phyloP scores from a whole-genome alignment of 768 basidiomycete genomes.

The Amanita muscaria region DNA sequence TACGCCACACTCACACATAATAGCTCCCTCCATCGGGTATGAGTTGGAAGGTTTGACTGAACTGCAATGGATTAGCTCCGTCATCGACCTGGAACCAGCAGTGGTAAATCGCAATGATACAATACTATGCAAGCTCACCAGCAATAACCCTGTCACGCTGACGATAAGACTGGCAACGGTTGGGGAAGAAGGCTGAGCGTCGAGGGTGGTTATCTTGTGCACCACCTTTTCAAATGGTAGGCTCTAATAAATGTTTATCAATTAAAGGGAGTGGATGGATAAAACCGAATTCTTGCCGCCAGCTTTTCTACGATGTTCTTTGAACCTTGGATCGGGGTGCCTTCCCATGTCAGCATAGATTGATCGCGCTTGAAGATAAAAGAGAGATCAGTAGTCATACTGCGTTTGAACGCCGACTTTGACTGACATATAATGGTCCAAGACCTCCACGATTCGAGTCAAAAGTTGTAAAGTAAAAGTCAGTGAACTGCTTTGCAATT shows the following conservation, averaged over 20 bases:
- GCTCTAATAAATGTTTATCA: slow-evolving; percentile 27
- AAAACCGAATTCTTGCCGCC: slow-evolving; percentile 31
- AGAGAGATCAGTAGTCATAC: slow-evolving; percentile 20
- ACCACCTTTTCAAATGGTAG: slow-evolving; percentile 77
- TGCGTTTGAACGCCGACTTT: slow-evolving; percentile 8
- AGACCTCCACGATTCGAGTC: slow-evolving; percentile 53
- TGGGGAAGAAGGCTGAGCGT: slow-evolving; percentile 78
- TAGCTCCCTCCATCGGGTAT: slow-evolving; percentile 64
- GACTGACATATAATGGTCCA: slow-evolving; percentile 67
- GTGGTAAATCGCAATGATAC: slow-evolving; percentile 3
- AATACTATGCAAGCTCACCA: slow-evolving; percentile 38
- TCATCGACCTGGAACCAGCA: slow-evolving; percentile 63
- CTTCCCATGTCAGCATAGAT: slow-evolving; percentile 89
- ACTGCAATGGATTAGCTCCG: slow-evolving; percentile 68
- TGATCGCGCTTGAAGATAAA: slow-evolving; percentile 44
- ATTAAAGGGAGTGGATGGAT: background rate
- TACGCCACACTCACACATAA: slow-evolving; percentile 63
- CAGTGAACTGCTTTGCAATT: slow-evolving; percentile 71
- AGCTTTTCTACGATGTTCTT: slow-evolving; percentile 63
- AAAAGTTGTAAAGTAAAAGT: slow-evolving; percentile 80
- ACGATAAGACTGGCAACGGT: slow-evolving; percentile 56
- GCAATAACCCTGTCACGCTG: slow-evolving; percentile 79
- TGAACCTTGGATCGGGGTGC: slow-evolving; percentile 44
- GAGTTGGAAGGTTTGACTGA: slow-evolving; percentile 91
- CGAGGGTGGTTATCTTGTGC: slow-evolving; percentile 76